phyloP scores from a whole-genome alignment of 202 grass and related monocot species.

The Musa balbisiana region DNA sequence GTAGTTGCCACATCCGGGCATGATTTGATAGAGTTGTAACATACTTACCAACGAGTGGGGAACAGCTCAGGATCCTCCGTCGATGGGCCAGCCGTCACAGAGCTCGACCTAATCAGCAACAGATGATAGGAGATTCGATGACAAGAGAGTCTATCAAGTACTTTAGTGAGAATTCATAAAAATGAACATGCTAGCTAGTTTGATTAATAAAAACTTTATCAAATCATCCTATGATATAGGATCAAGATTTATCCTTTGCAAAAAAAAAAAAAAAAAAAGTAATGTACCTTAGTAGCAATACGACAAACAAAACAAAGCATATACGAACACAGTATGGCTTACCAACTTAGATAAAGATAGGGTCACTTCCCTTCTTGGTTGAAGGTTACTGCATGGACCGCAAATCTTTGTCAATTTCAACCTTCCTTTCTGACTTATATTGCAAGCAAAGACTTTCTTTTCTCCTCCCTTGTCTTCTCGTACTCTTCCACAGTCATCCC shows the following conservation, averaged over 20 bases:
- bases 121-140: too few species aligned
- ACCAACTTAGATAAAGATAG: conserved; percentile 83
- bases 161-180: too few species aligned
- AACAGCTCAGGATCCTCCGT: conserved; percentile 1
- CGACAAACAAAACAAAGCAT: not conserved
- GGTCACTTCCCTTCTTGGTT: conserved; percentile 49
- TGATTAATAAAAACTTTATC: too few species aligned
- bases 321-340: not conserved
- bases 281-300: too few species aligned
- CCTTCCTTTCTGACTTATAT: conserved; percentile 72
- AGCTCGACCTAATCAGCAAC: not conserved
- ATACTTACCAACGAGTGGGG: conserved; percentile 1
- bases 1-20: not conserved
- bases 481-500: conserved; percentile 96
- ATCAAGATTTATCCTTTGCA: too few species aligned
- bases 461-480: conserved; percentile 72
- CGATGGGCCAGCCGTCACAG: not conserved
- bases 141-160: too few species aligned
- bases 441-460: conserved; percentile 47
- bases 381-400: conserved; percentile 64
- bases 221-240: too few species aligned
- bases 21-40: too few species aligned
- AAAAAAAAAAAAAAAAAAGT: too few species aligned
- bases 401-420: conserved; percentile 70
- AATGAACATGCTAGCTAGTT: too few species aligned